Base-by-base conservation (phyloP, 192 early-diverging fungal species). In the Umbelopsis isabellina region DNA sequence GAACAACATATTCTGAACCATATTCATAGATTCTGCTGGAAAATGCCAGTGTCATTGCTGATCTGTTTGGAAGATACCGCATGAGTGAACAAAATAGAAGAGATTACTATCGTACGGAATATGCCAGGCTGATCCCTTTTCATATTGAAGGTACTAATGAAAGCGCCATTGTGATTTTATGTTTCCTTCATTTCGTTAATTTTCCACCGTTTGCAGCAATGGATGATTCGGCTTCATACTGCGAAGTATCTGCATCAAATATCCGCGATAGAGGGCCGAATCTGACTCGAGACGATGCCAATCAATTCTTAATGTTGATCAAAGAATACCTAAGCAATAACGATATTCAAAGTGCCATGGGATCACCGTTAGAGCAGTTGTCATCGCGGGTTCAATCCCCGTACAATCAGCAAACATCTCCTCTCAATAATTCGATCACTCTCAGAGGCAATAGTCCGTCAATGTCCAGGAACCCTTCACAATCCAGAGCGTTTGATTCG, bases 221-320 rank as follows among this genome's bases (percentile, higher is more conserved):
- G 55, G 80, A 81, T 49, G 80, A 83, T 23, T 64, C 61, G 6
- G 78, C 85, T 48, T 76, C 85, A 6, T 79, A 78, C 21, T 82
- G 83, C 27, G 85, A 87, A 58, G 78, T 87, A 47, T 80, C 80
- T 30, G 75, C 80, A 10, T 65, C 67, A 16, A 75, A 72, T 55
- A 72, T 75, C 4, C 65, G 72, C 12, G 68, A 70, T 11, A 71
- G 72, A 11, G 58, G 79, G 21, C 76, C 81, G 10, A 48, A 68
- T 4, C 73, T 86, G 41, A 75, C 77, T 1, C 70, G 74, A 37
- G 75, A 83, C 11, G 83, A 86, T 64, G 74, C 84, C 13, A 61
- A 61, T 16, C 27, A 61, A 35, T 30, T 61, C 2, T 35, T 61
- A 12, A 13, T 61, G 10, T 61, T 61, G 8, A 35, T 61, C 30